A percentile compares a stretch with the other conserved stretches of the same genome.
phyloP scores from a whole-genome alignment of 345 rosid species.

The Lepidium didymum region DNA sequence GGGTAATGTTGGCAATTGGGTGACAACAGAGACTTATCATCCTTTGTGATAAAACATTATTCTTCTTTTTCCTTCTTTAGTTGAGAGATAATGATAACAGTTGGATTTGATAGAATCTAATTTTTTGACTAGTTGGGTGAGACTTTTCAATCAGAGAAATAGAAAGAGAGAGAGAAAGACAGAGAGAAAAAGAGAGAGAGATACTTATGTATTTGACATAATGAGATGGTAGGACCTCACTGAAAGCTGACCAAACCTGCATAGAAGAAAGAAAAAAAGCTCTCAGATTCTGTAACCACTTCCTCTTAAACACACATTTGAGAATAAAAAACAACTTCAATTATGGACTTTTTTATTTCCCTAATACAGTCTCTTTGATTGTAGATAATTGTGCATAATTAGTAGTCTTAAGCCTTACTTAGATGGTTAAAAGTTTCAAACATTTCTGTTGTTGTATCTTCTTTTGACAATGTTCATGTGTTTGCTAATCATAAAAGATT shows the following conservation, averaged over 20 bases:
- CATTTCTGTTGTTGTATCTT: neutral
- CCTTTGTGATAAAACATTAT: constrained; percentile 9
- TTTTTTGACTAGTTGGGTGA: constrained; percentile 18
- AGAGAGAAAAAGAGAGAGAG: neutral
- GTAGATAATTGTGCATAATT: neutral
- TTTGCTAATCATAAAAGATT: neutral
- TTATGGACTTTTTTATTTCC: neutral
- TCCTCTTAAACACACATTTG: constrained; percentile 37
- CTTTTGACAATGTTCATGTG: neutral
- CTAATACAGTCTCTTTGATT: neutral
- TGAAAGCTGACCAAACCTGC: constrained; percentile 32
- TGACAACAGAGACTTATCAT: constrained; percentile 30
- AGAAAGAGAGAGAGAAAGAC: constrained; percentile 12
- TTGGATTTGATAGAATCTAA: constrained; percentile 31
- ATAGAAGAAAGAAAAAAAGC: constrained; percentile 8
- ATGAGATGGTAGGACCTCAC: constrained; percentile 29
- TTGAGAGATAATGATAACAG: constrained; percentile 21
- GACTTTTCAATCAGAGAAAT: constrained; percentile 20
- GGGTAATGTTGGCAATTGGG: constrained; percentile 34
- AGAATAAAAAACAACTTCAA: neutral
- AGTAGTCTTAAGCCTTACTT: neutral
- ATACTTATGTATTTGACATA: constrained; percentile 13
- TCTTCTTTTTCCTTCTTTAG: constrained; percentile 14
- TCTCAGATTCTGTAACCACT: constrained; percentile 26
- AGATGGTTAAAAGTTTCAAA: neutral